phyloP scores from a whole-genome alignment of 176 grass and related monocot genomes.

The maize (Zea mays) region DNA sequence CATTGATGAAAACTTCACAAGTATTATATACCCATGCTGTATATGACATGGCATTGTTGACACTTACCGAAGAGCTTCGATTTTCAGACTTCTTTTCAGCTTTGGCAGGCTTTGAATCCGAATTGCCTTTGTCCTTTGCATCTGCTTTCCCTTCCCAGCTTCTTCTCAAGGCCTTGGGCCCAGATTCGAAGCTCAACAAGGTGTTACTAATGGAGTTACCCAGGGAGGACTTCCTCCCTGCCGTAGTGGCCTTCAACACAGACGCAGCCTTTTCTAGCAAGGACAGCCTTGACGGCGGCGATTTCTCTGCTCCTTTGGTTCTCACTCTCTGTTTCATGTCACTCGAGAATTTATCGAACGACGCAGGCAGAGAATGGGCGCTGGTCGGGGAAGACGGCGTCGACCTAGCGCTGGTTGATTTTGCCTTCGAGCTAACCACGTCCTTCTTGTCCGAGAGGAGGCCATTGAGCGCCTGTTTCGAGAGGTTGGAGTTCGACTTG shows the following conservation, averaged over 20 bases:
- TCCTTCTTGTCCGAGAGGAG: conserved; percentile 56
- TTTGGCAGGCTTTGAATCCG: conserved; percentile 59
- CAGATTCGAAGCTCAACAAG: conserved; percentile 44
- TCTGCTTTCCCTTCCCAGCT: conserved; percentile 72
- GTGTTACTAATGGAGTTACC: conserved; percentile 54
- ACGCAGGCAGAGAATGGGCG: conserved; percentile 78
- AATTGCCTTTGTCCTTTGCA: conserved; percentile 48
- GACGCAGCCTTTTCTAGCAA: conserved; percentile 72
- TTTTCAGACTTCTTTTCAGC: conserved; percentile 56
- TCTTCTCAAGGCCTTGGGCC: conserved; percentile 69
- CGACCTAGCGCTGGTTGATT: conserved; percentile 44
- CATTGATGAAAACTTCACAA: conserved; percentile 17
- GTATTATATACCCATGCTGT: conserved; percentile 9
- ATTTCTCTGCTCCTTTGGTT: conserved; percentile 57
- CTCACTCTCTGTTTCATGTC: conserved; percentile 65
- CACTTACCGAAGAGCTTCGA: conserved; percentile 60
- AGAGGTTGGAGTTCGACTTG: conserved; percentile 50
- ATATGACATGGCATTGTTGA: conserved; percentile 35
- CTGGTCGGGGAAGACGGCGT: conserved; percentile 76
- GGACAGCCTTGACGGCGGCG: conserved; percentile 43
- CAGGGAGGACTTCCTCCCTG: conserved; percentile 65
- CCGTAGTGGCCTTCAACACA: conserved; percentile 71
- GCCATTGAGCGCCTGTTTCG: conserved; percentile 41
- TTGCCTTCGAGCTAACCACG: conserved; percentile 36
- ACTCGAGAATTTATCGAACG: conserved; percentile 79